Evolutionary conservation across 306 rosid genomes (phyloP).

Genomic region (Oemleria cerasiformis): DNA sequence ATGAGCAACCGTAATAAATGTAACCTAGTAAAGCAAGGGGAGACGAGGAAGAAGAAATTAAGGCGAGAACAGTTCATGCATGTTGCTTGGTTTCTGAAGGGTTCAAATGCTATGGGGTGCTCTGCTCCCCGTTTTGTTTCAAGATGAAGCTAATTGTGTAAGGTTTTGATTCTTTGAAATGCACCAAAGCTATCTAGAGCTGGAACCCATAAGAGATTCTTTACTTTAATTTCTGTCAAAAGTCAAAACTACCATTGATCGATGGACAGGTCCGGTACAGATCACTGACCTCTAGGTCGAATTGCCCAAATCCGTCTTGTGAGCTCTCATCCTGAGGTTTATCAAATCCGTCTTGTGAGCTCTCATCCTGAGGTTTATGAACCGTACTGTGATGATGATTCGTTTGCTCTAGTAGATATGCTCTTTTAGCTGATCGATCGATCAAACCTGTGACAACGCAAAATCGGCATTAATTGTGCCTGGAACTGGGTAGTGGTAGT

Average conservation of each 20-base stretch:
- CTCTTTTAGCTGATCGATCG: conserved; percentile 86
- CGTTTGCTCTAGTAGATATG: conserved; percentile 90
- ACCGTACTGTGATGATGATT: conserved; percentile 88
- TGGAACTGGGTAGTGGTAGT: conserved; percentile 96
- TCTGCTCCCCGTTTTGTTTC: not conserved
- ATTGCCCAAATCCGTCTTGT: too few species aligned
- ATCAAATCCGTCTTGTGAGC: conserved; percentile 61
- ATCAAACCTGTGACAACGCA: conserved; percentile 51
- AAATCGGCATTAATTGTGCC: conserved; percentile 63
- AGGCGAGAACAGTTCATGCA: too few species aligned
- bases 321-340: too few species aligned
- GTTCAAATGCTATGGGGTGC: too few species aligned
- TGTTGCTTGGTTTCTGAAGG: too few species aligned
- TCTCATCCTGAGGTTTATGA: conserved; percentile 90
- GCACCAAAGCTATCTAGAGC: not conserved
- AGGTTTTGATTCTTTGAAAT: not conserved
- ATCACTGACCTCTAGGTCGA: too few species aligned
- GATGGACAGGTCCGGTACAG: too few species aligned
- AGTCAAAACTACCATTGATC: too few species aligned
- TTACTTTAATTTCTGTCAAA: not conserved
- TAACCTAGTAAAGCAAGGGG: too few species aligned
- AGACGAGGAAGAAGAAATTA: too few species aligned
- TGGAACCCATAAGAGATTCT: not conserved
- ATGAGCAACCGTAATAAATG: too few species aligned
- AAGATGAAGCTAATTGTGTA: not conserved